Evolutionary conservation across 2,329 filamentous ascomycete species (phyloP).

Genomic region (Diaporthe velutina): DNA sequence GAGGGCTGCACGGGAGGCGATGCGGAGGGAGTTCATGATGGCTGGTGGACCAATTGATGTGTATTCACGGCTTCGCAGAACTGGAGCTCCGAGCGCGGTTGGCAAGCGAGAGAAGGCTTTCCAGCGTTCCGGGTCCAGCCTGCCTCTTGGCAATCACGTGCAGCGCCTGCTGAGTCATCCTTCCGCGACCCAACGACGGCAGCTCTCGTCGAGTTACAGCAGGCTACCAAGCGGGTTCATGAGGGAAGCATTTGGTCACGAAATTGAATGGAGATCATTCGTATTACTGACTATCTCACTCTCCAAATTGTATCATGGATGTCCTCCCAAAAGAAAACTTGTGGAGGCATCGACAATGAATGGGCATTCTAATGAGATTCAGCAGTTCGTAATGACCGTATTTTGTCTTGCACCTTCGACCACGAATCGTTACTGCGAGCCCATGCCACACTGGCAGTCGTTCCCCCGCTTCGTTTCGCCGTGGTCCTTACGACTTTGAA

Average conservation of each 20-base stretch:
- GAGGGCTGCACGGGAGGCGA: slow-evolving; percentile 86
- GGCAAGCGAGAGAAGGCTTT: slow-evolving; percentile 32
- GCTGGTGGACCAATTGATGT: slow-evolving; percentile 63
- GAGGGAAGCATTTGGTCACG: background rate
- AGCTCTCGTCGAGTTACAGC: background rate
- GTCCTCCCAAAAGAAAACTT: no score
- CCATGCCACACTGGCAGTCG: background rate
- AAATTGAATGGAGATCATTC: background rate
- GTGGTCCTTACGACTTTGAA: fast-evolving
- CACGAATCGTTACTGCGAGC: background rate
- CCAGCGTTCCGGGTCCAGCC: slow-evolving; percentile 34
- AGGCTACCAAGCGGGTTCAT: background rate
- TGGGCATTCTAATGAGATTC: background rate
- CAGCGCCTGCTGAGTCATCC: background rate
- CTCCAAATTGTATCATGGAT: background rate
- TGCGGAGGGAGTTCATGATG: slow-evolving; percentile 94
- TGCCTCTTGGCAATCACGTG: slow-evolving; percentile 37
- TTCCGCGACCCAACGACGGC: background rate
- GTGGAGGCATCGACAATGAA: background rate
- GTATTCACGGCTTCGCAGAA: slow-evolving; percentile 50
- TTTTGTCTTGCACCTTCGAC: background rate
- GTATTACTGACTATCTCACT: background rate
- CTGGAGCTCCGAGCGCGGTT: slow-evolving; percentile 55
- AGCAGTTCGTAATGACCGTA: background rate
- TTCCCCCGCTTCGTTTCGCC: no score